Evolutionary conservation across 225 moss, liverwort and hornwort species (phyloP).

Genomic region (Marchantia paleacea): DNA sequence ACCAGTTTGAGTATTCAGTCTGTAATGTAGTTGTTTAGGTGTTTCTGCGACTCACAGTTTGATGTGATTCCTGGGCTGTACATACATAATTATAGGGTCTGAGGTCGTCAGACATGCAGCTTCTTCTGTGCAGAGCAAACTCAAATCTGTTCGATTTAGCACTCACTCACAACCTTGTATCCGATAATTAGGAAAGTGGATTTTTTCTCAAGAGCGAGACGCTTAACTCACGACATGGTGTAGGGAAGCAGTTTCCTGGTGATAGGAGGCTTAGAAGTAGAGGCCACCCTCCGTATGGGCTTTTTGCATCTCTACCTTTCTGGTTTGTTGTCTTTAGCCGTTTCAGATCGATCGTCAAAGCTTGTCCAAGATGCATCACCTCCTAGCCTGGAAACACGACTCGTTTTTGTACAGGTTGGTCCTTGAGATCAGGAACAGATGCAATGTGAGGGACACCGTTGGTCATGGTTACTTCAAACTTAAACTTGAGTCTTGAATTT

Average conservation of each 20-base stretch:
- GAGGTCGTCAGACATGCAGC: neutral
- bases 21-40: neutral
- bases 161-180: slow-evolving; percentile 4
- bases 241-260: neutral
- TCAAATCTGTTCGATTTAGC: neutral
- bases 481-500: too few relatives aligned
- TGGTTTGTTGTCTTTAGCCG: neutral
- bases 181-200: neutral
- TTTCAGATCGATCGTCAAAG: neutral
- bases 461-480: too few relatives aligned
- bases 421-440: too few relatives aligned
- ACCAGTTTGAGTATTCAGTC: neutral
- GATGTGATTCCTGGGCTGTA: slow-evolving; percentile 24
- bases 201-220: neutral
- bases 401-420: too few relatives aligned
- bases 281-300: neutral
- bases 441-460: too few relatives aligned
- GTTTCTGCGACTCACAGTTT: slow-evolving; percentile 23
- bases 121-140: slow-evolving; percentile 13
- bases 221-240: neutral
- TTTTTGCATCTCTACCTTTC: neutral
- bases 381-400: too few relatives aligned
- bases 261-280: neutral
- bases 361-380: neutral
- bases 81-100: slow-evolving; percentile 14